phyloP scores from a whole-genome alignment of 768 basidiomycete species.

The Lactifluus pinguis region DNA sequence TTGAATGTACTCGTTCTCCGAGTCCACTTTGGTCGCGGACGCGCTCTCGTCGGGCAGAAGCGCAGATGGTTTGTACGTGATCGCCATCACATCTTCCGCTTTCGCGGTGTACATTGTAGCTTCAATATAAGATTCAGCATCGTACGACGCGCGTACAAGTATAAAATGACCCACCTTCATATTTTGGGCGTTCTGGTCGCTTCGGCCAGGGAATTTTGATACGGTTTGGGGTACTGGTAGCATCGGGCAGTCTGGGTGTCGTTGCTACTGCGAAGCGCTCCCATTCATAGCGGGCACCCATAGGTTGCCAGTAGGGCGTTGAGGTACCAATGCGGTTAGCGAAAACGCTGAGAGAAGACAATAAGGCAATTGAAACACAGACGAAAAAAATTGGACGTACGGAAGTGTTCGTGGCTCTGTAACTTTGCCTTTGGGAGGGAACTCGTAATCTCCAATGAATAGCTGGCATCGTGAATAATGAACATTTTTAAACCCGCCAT shows the following conservation, averaged over 20 bases:
- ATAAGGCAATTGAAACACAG: background rate
- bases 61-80: slow-evolving; percentile 62
- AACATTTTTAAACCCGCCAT: slow-evolving; percentile 6
- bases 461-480: slow-evolving; percentile 80
- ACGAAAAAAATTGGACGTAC: slow-evolving; percentile 19
- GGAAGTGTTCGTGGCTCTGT: slow-evolving; percentile 23
- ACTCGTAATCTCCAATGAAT: slow-evolving; percentile 57
- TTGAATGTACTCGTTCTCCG: slow-evolving; percentile 51
- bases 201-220: slow-evolving; percentile 67
- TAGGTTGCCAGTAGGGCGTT: slow-evolving; percentile 48
- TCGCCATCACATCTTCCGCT: slow-evolving; percentile 48
- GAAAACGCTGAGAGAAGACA: slow-evolving; percentile 48
- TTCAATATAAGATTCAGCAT: slow-evolving; percentile 23
- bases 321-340: slow-evolving; percentile 62
- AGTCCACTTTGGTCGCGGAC: slow-evolving; percentile 31
- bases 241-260: slow-evolving; percentile 44
- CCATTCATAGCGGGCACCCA: slow-evolving; percentile 57
- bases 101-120: slow-evolving; percentile 58
- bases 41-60: slow-evolving; percentile 29
- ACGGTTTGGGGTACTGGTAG: slow-evolving; percentile 18
- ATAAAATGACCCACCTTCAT: slow-evolving; percentile 34
- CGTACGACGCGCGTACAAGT: background rate
- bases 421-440: slow-evolving; percentile 34
- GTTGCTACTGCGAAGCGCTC: slow-evolving; percentile 61
- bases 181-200: slow-evolving; percentile 31